Evolutionary conservation across 2,329 filamentous ascomycete species (phyloP), one percentile per base, ranked within the genome.

Genomic region (Acrodontium crateriforme): DNA sequence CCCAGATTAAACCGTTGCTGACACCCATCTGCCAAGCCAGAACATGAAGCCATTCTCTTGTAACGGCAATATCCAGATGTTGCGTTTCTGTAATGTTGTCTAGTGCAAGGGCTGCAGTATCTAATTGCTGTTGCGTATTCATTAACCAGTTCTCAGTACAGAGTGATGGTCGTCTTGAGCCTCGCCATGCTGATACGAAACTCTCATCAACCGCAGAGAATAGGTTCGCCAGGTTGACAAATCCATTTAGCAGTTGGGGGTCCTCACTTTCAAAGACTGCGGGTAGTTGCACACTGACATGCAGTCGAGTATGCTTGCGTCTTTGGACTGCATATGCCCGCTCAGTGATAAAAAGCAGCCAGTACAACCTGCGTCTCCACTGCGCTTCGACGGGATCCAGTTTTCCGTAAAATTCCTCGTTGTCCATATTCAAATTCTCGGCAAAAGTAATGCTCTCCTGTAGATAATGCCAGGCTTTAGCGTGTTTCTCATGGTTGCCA

Each of bases 1-100:
- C 41, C 48, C 49, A 51, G 5, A 52, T 49, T 24, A 53, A 28
- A 3, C 50, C 50, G 20, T 52, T 52, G 22, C 42, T 48, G 11
- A 53, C 50, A 8, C 50, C 50, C 44, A 53, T 50, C 28, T 53
- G 50, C 50, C 50, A 53, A 6, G 49, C 47, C n/a, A 53, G 30
- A 5, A 53, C 44, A 26, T 53, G 50, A 6, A 53, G 28, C 50
- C 50, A 53, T 25, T 52, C 48, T 25, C 50, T 29, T 6, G 49
- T 50, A 3, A 53, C 37, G 22, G 36, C 36, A 12, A 53, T 52
- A 29, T 53, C 50, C 11, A 53, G 33, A 12, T 45, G 44, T 27
- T 52, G 48, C n/a, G 48, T 52, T 28, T 53, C 50, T 6, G 40
- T 48, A 6, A 52, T 30, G 6, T 46, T 35, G 9, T 39, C 42